Evolutionary conservation across 2,329 filamentous ascomycete species (phyloP).

Genomic region (Cladosporium sp.): DNA sequence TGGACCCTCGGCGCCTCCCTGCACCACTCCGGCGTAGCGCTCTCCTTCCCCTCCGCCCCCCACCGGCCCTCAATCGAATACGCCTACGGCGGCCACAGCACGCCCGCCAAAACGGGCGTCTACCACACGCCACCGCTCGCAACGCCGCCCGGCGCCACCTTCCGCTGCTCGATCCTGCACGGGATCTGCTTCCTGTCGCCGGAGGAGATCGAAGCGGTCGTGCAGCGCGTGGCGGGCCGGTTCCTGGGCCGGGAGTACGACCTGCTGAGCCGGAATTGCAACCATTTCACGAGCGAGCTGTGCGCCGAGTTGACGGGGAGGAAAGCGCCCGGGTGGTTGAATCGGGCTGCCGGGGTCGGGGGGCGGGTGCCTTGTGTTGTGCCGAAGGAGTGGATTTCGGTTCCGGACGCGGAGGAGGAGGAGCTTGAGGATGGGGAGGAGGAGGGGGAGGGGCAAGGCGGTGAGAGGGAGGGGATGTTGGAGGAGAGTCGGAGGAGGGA

Average conservation of each 20-base stretch:
- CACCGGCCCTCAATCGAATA: constrained; percentile 54
- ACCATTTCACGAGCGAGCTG: constrained; percentile 76
- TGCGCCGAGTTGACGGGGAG: constrained; percentile 66
- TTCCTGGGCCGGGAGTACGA: constrained; percentile 76
- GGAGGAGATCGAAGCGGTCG: constrained; percentile 63
- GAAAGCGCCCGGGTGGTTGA: constrained; percentile 68
- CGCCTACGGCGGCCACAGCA: constrained; percentile 76
- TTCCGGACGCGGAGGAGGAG: constrained; percentile 9
- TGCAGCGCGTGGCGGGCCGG: constrained; percentile 58
- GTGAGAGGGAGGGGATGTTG: constrained; percentile 12
- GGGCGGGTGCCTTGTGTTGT: constrained; percentile 76
- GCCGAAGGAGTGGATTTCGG: constrained; percentile 55
- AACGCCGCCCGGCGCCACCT: constrained; percentile 71
- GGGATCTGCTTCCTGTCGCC: constrained; percentile 67
- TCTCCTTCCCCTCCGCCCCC: constrained; percentile 51
- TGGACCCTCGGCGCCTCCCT: constrained; percentile 74
- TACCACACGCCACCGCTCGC: constrained; percentile 69
- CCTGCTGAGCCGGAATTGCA: constrained; percentile 77
- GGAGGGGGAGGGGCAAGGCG: constrained; percentile 16
- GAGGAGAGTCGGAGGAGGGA: constrained; percentile 2
- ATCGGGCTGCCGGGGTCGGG: constrained; percentile 77
- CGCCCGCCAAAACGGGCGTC: constrained; percentile 64
- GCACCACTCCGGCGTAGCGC: constrained; percentile 72
- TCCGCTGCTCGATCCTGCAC: constrained; percentile 67
- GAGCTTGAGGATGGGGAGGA: constrained; percentile 49